Conservation (phyloP, 106 monocot genomes). For the Phalaenopsis equestris region DNA sequence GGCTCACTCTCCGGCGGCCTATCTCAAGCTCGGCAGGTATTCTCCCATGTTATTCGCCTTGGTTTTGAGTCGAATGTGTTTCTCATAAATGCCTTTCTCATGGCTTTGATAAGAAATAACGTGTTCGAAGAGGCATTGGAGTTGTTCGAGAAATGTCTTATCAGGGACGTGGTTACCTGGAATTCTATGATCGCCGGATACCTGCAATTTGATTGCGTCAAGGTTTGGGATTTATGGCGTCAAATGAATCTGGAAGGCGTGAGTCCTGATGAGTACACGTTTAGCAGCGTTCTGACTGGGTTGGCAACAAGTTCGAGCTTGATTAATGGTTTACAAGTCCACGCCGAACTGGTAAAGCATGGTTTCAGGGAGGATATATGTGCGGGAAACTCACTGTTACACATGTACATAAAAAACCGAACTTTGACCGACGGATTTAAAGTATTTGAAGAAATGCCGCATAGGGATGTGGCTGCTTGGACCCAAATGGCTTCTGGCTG, state of each 20-base stretch:
- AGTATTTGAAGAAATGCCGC: slow-evolving; percentile 46
- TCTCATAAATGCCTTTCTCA: slow-evolving; percentile 63
- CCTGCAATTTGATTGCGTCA: slow-evolving; percentile 27
- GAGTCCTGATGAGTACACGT: slow-evolving; percentile 53
- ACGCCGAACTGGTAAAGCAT: slow-evolving; percentile 53
- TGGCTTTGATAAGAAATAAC: slow-evolving; percentile 30
- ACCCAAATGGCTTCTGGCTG: slow-evolving; percentile 61
- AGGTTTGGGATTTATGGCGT: slow-evolving; percentile 52
- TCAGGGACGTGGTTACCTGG: slow-evolving; percentile 66
- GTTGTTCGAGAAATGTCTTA: slow-evolving; percentile 37
- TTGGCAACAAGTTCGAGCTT: slow-evolving; percentile 29
- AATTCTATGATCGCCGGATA: slow-evolving; percentile 66
- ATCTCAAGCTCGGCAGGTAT: slow-evolving; percentile 27
- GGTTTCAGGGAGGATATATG: slow-evolving; percentile 48
- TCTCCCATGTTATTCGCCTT: slow-evolving; percentile 34
- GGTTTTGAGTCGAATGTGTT: slow-evolving; percentile 64
- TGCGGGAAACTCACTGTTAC: slow-evolving; percentile 54
- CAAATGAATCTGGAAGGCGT: slow-evolving; percentile 49
- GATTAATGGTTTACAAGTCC: slow-evolving; percentile 33
- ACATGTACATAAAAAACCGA: slow-evolving; percentile 58
- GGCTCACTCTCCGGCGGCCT: slow-evolving; percentile 19
- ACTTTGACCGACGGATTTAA: slow-evolving; percentile 20
- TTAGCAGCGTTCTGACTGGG: slow-evolving; percentile 64
- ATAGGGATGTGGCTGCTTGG: slow-evolving; percentile 73
- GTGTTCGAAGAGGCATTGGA: slow-evolving; percentile 27